A percentile compares a stretch with the other conserved stretches of the same genome.
phyloP scores from a whole-genome alignment of 768 basidiomycete species.

The Rhodosporidiobolus odoratus region DNA sequence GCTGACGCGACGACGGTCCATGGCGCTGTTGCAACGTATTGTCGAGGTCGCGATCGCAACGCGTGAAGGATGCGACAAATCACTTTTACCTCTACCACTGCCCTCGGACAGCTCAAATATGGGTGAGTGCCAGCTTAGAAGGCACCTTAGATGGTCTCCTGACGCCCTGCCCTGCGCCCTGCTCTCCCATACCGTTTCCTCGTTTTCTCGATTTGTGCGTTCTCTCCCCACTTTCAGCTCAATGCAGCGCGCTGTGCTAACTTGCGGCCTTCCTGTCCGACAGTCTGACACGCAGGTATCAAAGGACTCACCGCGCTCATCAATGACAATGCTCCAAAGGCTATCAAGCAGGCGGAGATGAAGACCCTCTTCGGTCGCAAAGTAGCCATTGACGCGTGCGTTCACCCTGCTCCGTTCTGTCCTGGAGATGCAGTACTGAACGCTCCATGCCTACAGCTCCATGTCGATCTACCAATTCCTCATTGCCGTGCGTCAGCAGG shows the following conservation, averaged over 20 bases:
- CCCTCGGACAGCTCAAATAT: too few species aligned
- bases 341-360: conserved; percentile 55
- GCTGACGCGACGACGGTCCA: too few species aligned
- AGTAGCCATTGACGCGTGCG: conserved; percentile 85
- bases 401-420: neutral
- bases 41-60: too few species aligned
- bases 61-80: too few species aligned
- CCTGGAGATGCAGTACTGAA: too few species aligned
- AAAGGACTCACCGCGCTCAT: conserved; percentile 89
- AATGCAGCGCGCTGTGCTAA: neutral
- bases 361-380: conserved; percentile 90
- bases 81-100: too few species aligned
- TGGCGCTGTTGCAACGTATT: too few species aligned
- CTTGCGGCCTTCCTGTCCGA: neutral
- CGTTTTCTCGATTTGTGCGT: neutral
- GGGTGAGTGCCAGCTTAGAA: too few species aligned
- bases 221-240: neutral
- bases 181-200: neutral
- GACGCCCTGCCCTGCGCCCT: too few species aligned
- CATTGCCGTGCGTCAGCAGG: conserved; percentile 91
- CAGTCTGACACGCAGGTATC: conserved; percentile 57
- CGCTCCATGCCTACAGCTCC: conserved; percentile 47
- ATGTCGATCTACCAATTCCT: conserved; percentile 92
- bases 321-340: conserved; percentile 78
- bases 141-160: too few species aligned